Conservation (phyloP, 805 yeast species). For the Kurtzmaniella cleridarum region DNA sequence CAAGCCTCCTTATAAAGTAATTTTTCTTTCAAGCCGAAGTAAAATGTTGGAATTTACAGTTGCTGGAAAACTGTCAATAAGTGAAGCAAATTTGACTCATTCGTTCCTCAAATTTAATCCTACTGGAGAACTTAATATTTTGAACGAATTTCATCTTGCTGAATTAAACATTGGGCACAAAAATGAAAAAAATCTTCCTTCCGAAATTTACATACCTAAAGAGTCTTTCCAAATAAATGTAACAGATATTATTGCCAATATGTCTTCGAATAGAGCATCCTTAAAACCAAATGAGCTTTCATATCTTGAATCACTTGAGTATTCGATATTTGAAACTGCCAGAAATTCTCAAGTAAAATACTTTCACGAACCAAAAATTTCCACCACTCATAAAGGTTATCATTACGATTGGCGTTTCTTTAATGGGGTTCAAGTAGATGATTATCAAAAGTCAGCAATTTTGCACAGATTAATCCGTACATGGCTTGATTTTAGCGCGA, state of each 20-base stretch:
- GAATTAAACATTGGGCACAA: conserved; percentile 13
- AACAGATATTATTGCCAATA: conserved; percentile 12
- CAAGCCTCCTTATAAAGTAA: conserved; percentile 28
- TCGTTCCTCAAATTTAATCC: conserved; percentile 8
- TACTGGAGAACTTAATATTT: conserved; percentile 11
- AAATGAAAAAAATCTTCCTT: conserved; percentile 15
- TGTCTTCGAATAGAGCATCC: conserved; percentile 12
- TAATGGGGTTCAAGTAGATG: conserved; percentile 46
- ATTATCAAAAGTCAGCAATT: conserved; percentile 27
- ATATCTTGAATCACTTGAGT: conserved; percentile 29
- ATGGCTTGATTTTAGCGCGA: conserved; percentile 44
- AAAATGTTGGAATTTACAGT: conserved; percentile 20
- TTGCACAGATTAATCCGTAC: conserved; percentile 48
- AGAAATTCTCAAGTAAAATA: conserved; percentile 6
- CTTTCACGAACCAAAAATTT: conserved; percentile 5
- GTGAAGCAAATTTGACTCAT: conserved; percentile 20
- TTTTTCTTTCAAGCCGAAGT: conserved; percentile 35
- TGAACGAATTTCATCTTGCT: conserved; percentile 17
- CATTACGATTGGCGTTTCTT: conserved; percentile 62
- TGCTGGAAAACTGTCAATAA: conserved; percentile 10
- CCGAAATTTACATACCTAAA: conserved; percentile 19
- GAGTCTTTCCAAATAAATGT: conserved; percentile 23
- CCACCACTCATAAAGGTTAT: conserved; percentile 19
- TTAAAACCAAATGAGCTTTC: conserved; percentile 14
- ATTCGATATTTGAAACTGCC: conserved; percentile 21